These are phyloP conservation scores for Trichoderma gracile DNA, from an alignment of 2,329 filamentous ascomycete species.

Conservation along the genomic window DNA sequence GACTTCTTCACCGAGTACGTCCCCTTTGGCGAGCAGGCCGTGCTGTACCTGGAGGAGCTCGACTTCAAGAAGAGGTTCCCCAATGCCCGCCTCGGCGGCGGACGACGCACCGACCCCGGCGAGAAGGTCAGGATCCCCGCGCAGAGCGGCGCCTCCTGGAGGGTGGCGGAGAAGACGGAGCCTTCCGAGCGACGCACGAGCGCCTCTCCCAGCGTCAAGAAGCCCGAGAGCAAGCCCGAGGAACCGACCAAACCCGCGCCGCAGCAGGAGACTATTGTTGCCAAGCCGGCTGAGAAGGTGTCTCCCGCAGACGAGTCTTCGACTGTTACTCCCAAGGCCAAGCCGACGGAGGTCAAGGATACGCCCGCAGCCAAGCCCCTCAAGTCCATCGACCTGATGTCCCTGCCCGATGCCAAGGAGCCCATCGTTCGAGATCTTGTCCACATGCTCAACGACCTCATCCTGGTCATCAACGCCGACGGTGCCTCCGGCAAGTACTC, in stretches of 20 bases:
- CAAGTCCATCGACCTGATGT: conserved; percentile 74
- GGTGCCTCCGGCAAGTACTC: conserved; percentile 75
- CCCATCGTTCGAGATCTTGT: conserved; percentile 90
- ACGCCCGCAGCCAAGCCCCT: conserved; percentile 64
- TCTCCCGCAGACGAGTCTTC: conserved; percentile 33
- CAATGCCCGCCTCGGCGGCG: conserved; percentile 47
- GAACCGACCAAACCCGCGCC: conserved; percentile 23
- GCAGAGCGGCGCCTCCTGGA: conserved; percentile 82
- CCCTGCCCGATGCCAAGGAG: conserved; percentile 74
- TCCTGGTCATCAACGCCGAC: conserved; percentile 88
- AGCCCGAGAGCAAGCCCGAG: conserved; percentile 34
- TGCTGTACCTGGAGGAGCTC: conserved; percentile 92
- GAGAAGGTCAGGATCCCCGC: conserved; percentile 79
- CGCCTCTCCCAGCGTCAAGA: conserved; percentile 45
- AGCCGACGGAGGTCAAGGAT: conserved; percentile 64
- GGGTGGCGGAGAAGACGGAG: conserved; percentile 64
- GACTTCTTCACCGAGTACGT: conserved; percentile 98
- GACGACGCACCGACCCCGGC: conserved; percentile 56
- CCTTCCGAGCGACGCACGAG: conserved; percentile 62
- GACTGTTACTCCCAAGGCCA: conserved; percentile 37
- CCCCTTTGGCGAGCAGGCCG: conserved; percentile 89
- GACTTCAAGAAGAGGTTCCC: conserved; percentile 87
- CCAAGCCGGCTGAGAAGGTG: conserved; percentile 32
- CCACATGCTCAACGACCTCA: conserved; percentile 94
- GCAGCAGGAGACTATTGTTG: conserved; percentile 28